A percentile compares a stretch with the other conserved stretches of the same genome.
Evolutionary conservation across 192 early-diverging fungal species (phyloP).

Genomic region (Cetraspora pellucida): DNA sequence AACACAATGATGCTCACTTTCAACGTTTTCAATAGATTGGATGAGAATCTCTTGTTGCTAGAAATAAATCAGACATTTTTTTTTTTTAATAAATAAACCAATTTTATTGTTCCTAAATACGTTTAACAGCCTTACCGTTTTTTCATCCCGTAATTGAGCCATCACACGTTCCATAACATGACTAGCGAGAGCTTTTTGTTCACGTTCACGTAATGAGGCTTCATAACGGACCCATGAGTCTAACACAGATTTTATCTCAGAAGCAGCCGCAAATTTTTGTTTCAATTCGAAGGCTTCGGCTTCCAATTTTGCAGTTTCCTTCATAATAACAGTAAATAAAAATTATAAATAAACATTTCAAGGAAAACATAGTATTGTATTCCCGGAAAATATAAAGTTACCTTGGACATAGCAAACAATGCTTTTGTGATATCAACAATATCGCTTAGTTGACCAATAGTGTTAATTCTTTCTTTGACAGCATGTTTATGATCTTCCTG

Average conservation of each 20-base stretch:
- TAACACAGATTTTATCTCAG: constrained; percentile 84
- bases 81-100: not conserved
- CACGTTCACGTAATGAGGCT: constrained; percentile 85
- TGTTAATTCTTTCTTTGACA: constrained; percentile 85
- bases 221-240: constrained; percentile 99
- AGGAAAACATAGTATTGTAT: not conserved
- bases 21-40: constrained; percentile 61
- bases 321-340: not conserved
- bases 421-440: constrained; percentile 91
- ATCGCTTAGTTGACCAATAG: constrained; percentile 91
- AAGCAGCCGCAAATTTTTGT: constrained; percentile 80
- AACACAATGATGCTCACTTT: constrained; percentile 35
- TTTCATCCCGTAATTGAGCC: constrained; percentile 68
- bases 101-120: not conserved
- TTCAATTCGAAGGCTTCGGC: constrained; percentile 94
- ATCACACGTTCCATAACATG: constrained; percentile 84
- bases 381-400: constrained; percentile 17
- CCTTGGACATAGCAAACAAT: constrained; percentile 92
- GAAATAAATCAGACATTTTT: not conserved
- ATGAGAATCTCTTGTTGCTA: constrained; percentile 61
- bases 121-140: constrained; percentile 43
- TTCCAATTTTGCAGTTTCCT: constrained; percentile 91
- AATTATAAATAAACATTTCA: not conserved
- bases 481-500: constrained; percentile 91
- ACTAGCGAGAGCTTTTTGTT: constrained; percentile 86